Evolutionary conservation across 2,329 filamentous ascomycete species (phyloP), one percentile per base, ranked within the genome.

Genomic region (Albifimbria verrucaria): DNA sequence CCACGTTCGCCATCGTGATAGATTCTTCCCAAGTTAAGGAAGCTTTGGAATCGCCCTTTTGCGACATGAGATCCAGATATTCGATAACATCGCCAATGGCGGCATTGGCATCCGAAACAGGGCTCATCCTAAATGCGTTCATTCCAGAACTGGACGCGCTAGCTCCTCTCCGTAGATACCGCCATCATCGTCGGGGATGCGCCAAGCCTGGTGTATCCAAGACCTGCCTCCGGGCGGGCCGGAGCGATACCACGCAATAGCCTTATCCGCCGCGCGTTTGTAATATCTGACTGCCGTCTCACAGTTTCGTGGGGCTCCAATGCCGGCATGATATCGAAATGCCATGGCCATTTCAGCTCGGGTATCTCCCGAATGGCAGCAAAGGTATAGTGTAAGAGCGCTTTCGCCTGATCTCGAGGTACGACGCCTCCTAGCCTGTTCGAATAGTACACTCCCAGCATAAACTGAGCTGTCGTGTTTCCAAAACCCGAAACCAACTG

Each of bases 81-180:
- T 99, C 94, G 54, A 99, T 85, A 17, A 97, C 89, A 69, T 99
- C 93, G 62, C 96, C 92, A 54, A 97, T 83, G 17, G 90, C 89
- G 1, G 92, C 91, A 63, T 96, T 88, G 1, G 88, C 84, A 65
- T 94, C 89, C 3, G 90, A 90, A 58, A 88, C 87, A 1, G 86
- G 81, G 52, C 85, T 85, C 20, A 86, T 83, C 57, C 86, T 86
- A 63, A 87, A 82, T 4, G 92, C 91, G 66, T 96, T 92, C 52
- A 83, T 80, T 4, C 94, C 94, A 0, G 94, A 88, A 66, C 92
- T 97, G 22, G 88, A 87, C 39, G 88, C 90, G 66, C 93, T 97
- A 12, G 94, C 94, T 3, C 94, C 95, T 96, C 91, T 46, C 94
- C 95, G 67, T 97, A 99, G 7, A 96, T 88, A 43, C 94, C 94